Base-by-base conservation (phyloP, 2,329 filamentous ascomycete species). In the Dryadomyces sulphureus region DNA sequence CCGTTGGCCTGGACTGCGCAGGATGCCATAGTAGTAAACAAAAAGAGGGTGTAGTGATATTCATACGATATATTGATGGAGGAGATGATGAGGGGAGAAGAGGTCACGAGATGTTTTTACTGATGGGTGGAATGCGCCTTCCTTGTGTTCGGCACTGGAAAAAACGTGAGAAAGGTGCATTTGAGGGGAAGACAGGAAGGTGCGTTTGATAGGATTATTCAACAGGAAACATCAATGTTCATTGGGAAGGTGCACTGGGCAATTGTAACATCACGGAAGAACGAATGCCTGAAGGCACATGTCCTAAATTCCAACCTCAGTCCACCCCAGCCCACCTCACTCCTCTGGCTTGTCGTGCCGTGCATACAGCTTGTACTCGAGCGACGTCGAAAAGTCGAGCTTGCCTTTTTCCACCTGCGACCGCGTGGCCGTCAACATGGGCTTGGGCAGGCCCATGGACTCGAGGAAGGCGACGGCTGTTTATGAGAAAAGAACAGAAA, bases 391-490 rank as follows among this genome's bases (percentile, higher is more conserved):
- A 55, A 77, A 74, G 53, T 73, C 71, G 27, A 80, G 62, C 59
- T 75, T 75, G 43, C 73, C 72, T 54, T 67, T 64, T 62, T 80
- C 77, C 40, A 81, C 73, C 55, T 80, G 71, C 50, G 72, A 70
- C 45, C 77, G 64, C 2, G 75, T 80, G 3, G 67, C 69, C 1
- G 65, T 62, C 39, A 78, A 64, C 65, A 79, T 73, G 19, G 48
- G 72, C 55, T 72, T 67, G 0, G 77, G 75, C n/a, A 81, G 63
- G 43, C 77, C 77, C 77, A 81, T 81, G 5, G 73, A 77, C 56
- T 77, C 72, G 43, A 81, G 64, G 62, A 76, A 81, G 21, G 63
- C 56, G 16, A 72, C 73, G 62, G 62, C 21, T 74, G 4, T 24
- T 16, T 6, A 25, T 35, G 38, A 42, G 17, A 44, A 32, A 24